Evolutionary conservation across 1,139 yeast species (phyloP).

Genomic region (Wickerhamomyces sp.): DNA sequence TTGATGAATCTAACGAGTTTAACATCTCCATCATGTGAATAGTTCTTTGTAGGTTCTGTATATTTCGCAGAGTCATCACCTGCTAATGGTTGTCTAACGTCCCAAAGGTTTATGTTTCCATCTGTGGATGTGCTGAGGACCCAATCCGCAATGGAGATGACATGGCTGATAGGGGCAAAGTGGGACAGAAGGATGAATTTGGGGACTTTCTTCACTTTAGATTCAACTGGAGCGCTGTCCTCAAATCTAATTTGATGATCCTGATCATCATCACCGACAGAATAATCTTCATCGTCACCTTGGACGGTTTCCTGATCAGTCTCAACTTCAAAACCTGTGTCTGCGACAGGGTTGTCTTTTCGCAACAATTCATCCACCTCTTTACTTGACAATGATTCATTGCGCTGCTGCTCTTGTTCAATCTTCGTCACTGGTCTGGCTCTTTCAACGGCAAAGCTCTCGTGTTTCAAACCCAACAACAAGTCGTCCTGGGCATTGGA

Average conservation of each 20-base stretch:
- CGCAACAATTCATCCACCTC: background rate
- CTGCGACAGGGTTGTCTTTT: background rate
- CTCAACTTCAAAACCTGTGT: constrained; percentile 3
- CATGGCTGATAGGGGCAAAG: constrained; percentile 3
- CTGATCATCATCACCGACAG: background rate
- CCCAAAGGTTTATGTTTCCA: constrained; percentile 11
- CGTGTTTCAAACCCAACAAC: background rate
- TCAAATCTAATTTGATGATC: background rate
- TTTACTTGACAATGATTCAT: background rate
- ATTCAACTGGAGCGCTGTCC: background rate
- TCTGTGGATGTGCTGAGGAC: constrained; percentile 10
- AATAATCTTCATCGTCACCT: background rate
- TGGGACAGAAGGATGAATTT: constrained; percentile 9
- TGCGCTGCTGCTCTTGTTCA: background rate
- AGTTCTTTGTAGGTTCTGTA: background rate
- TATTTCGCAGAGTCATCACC: background rate
- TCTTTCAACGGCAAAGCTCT: too few species aligned
- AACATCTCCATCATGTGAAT: constrained; percentile 1
- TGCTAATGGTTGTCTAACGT: background rate
- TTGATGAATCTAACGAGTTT: constrained; percentile 7
- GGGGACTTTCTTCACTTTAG: background rate
- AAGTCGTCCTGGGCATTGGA: constrained; percentile 2
- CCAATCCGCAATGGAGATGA: constrained; percentile 3
- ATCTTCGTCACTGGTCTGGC: too few species aligned
- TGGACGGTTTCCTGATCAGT: constrained; percentile 2